Evolutionary conservation across 768 basidiomycete species (phyloP), one percentile per base, ranked within the genome.

Genomic region (Tricholoma furcatifolium): DNA sequence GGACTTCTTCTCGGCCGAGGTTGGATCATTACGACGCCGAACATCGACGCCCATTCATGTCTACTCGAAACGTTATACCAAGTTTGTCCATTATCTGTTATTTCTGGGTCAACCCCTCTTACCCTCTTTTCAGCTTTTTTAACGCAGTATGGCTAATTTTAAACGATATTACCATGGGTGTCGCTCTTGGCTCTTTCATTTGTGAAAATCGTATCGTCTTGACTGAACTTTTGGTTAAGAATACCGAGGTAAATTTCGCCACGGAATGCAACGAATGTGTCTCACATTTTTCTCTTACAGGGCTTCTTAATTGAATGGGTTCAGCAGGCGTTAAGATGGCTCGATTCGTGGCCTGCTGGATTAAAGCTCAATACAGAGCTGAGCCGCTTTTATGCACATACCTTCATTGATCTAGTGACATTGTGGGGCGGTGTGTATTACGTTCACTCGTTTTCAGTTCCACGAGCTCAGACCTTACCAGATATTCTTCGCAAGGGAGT

Each of bases 301-400:
- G 52, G 54, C 30, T 70, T 74, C 54, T 64, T 84, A 1, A 71
- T 88, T 5, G 64, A 73, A 2, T 69, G 72, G 43, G 65, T 88
- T 8, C 77, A 80, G 39, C 69, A 72, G 14, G 74, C 78, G 0
- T 74, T 98, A 2, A 60, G 75, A 1, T 98, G 94, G 95, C 77
- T 99, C 11, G 89, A 97, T 65, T 83, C 88, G 55, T 98, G 96
- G 96, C 96, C 96, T 0, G 93, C 87, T 1, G 96, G 97, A 1
- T 72, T 99, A 36, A 99, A 99, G 69, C 84, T 99, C 47, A 98
- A 98, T 63, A 91, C 92, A 0, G 91, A 98, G 60, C 78, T 99
- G n/a, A 91, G 92, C 60, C 74, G 77, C 21, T 88, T 97, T 65
- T 88, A 92, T 62, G 83, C 86, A n/a, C 78, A 84, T 53, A 76